Evolutionary conservation across 345 rosid species (phyloP).

Genomic region (Pistacia vera): DNA sequence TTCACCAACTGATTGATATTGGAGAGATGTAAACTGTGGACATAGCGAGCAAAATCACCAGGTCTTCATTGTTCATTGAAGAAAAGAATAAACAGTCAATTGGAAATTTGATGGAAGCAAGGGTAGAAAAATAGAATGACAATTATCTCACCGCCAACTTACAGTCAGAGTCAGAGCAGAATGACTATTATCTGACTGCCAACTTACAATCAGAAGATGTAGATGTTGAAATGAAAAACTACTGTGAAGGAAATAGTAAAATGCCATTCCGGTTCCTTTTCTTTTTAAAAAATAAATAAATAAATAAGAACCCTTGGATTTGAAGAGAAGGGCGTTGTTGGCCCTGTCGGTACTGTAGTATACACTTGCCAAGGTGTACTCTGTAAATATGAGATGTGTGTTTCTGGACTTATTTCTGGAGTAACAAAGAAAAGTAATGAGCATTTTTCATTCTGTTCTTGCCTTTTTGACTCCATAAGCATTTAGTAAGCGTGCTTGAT

Average conservation of each 20-base stretch:
- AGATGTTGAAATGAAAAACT: not conserved
- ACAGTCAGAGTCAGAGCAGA: not conserved
- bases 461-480: not conserved
- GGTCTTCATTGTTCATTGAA: not conserved
- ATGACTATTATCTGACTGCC: not conserved
- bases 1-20: slow-evolving; percentile 36
- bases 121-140: not conserved
- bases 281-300: too few relatives aligned
- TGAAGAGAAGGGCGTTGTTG: too few relatives aligned
- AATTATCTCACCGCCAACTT: not conserved
- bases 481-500: not conserved
- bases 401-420: not conserved
- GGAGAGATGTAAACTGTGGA: slow-evolving; percentile 1
- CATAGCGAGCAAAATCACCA: not conserved
- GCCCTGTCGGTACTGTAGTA: too few relatives aligned
- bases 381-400: not conserved
- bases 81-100: slow-evolving; percentile 2
- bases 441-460: not conserved
- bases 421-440: not conserved
- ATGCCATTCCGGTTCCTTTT: not conserved
- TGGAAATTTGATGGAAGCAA: slow-evolving; percentile 1
- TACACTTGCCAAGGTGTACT: slow-evolving; percentile 6
- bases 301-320: too few relatives aligned
- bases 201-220: not conserved
- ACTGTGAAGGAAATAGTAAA: not conserved